phyloP scores from a whole-genome alignment of 805 yeast species.

The Suhomyces kilbournensis region DNA sequence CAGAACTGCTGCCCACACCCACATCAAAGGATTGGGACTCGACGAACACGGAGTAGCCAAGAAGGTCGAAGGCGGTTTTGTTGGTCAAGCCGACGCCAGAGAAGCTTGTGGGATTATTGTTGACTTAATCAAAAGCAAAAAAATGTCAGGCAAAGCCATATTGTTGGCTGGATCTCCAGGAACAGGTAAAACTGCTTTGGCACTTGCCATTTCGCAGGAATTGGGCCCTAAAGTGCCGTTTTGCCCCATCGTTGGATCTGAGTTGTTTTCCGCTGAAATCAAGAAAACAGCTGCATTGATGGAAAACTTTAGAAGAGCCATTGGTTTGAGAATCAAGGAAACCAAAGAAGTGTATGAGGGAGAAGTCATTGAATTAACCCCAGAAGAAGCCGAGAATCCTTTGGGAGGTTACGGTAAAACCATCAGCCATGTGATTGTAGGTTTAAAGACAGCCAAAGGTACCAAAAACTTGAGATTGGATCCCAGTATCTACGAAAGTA shows the following conservation, averaged over 20 bases:
- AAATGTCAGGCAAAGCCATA: constrained; percentile 94
- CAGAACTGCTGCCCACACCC: constrained; percentile 95
- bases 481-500: constrained; percentile 89
- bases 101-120: constrained; percentile 95
- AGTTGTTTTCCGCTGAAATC: constrained; percentile 91
- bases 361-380: constrained; percentile 92
- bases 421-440: constrained; percentile 89
- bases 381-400: constrained; percentile 95
- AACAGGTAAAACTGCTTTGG: constrained; percentile 96
- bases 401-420: constrained; percentile 98
- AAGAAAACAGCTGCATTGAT: constrained; percentile 94
- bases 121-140: constrained; percentile 86
- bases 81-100: constrained; percentile 72
- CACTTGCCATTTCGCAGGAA: constrained; percentile 93
- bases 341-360: constrained; percentile 98
- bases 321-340: constrained; percentile 93
- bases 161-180: constrained; percentile 97
- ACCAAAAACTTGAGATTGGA: constrained; percentile 86
- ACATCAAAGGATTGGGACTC: constrained; percentile 89
- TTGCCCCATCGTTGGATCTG: constrained; percentile 95
- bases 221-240: constrained; percentile 97
- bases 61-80: constrained; percentile 83
- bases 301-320: constrained; percentile 96
- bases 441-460: constrained; percentile 88
- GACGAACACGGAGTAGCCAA: constrained; percentile 88